phyloP scores from a whole-genome alignment of 306 rosid genomes.

The Lithocarpus polystachyus region DNA sequence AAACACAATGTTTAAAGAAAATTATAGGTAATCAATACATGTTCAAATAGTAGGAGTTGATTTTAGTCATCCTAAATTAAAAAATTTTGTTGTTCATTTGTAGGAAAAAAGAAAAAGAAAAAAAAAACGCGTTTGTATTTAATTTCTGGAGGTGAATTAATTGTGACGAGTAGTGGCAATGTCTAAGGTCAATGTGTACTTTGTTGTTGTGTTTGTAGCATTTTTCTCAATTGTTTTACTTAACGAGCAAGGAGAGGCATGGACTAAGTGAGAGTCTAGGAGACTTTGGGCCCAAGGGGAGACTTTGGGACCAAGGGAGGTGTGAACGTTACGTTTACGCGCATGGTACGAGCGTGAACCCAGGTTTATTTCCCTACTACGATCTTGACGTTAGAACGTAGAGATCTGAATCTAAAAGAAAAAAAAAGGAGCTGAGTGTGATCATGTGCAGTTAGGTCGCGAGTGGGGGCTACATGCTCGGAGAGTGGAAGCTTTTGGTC shows the following conservation, averaged over 20 bases:
- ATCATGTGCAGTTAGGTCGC: constrained; percentile 52
- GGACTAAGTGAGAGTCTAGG: background rate
- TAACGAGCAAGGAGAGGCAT: background rate
- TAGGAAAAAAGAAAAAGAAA: background rate
- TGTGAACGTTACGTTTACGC: constrained; percentile 61
- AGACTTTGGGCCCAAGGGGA: background rate
- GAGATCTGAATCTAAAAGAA: background rate
- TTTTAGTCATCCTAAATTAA: background rate
- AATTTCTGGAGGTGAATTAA: no score
- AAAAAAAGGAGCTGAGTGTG: constrained; percentile 21
- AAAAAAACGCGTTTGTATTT: background rate
- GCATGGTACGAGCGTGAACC: constrained; percentile 47
- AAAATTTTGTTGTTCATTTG: background rate
- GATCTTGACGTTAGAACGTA: constrained; percentile 20
- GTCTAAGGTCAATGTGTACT: no score
- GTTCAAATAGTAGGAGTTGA: no score
- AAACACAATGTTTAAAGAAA: no score
- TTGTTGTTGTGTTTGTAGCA: no score
- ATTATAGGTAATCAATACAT: no score
- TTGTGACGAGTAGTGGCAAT: no score
- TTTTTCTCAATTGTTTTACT: background rate
- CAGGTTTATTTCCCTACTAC: constrained; percentile 15
- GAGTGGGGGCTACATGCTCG: constrained; percentile 46
- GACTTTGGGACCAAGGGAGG: constrained; percentile 20
- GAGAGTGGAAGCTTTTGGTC: constrained; percentile 3